A percentile compares a stretch with the other conserved stretches of the same genome.
Conservation (phyloP, 768 basidiomycete species). For the Boletus pseudo-olivaceus region DNA sequence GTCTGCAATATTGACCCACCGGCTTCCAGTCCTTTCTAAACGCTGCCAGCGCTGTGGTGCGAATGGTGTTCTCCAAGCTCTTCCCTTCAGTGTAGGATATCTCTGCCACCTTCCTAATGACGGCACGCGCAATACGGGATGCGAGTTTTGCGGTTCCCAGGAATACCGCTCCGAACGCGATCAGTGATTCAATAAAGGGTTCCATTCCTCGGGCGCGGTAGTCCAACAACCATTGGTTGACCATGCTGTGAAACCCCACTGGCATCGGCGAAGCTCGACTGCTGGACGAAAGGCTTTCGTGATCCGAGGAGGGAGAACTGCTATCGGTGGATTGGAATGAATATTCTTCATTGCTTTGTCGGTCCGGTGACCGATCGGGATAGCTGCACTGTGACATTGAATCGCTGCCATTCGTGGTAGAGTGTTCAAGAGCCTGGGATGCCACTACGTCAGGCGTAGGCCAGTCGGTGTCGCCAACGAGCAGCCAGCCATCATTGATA, state of each 20-base stretch:
- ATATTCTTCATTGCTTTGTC: not conserved
- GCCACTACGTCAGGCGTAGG: constrained; percentile 1
- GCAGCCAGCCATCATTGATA: not conserved
- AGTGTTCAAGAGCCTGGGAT: not conserved
- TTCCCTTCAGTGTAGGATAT: constrained; percentile 12
- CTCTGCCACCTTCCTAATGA: constrained; percentile 4
- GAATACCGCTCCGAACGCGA: constrained; percentile 15
- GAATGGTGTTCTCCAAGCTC: constrained; percentile 8
- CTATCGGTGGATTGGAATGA: not conserved
- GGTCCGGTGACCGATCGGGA: not conserved
- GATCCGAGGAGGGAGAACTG: constrained; percentile 6
- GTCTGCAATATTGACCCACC: constrained; percentile 9
- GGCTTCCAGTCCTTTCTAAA: constrained; percentile 16
- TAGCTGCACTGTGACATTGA: not conserved
- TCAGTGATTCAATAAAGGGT: constrained; percentile 13
- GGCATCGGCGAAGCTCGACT: not conserved
- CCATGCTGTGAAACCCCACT: constrained; percentile 12
- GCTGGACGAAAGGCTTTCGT: constrained; percentile 10
- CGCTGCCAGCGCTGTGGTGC: constrained; percentile 8
- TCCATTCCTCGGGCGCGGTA: constrained; percentile 17
- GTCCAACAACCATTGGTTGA: constrained; percentile 20
- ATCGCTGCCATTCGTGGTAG: not conserved
- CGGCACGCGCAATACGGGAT: constrained; percentile 12
- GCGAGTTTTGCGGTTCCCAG: constrained; percentile 11
- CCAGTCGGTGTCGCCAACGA: not conserved